A percentile compares a stretch with the other conserved stretches of the same genome.
Evolutionary conservation across 495 filamentous ascomycete species (phyloP).

Genomic region (Echria macrotheca): DNA sequence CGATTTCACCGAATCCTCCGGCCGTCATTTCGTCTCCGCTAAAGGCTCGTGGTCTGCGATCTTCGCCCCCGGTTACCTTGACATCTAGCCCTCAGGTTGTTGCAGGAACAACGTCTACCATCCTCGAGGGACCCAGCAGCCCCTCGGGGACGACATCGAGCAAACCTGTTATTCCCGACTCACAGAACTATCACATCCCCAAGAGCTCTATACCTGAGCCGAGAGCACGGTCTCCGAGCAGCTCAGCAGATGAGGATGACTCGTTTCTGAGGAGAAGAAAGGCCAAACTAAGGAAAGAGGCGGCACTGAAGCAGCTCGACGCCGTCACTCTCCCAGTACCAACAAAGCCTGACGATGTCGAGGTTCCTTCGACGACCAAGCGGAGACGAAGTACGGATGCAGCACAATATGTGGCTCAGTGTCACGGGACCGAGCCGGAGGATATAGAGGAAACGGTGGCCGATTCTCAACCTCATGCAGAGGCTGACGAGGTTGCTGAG

Average conservation of each 20-base stretch:
- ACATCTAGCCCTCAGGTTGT: conserved; percentile 34
- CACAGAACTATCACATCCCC: conserved; percentile 11
- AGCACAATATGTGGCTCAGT: conserved; percentile 19
- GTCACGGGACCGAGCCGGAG: conserved; percentile 5
- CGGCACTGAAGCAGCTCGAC: conserved; percentile 31
- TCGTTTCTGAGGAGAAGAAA: conserved; percentile 13
- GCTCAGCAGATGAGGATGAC: conserved; percentile 19
- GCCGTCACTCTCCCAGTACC: conserved; percentile 32
- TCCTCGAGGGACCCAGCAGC: conserved; percentile 13
- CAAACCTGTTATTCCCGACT: conserved; percentile 21
- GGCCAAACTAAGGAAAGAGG: conserved; percentile 29
- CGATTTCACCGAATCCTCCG: conserved; percentile 31
- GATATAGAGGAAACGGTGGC: conserved; percentile 15
- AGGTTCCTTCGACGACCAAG: conserved; percentile 36
- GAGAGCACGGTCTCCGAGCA: conserved; percentile 6
- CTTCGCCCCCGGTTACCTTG: conserved; percentile 23
- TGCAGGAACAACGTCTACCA: conserved; percentile 18
- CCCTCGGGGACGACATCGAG: conserved; percentile 13
- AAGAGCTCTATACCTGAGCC: conserved; percentile 23
- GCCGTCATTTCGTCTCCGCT: conserved; percentile 37
- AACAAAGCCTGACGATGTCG: conserved; percentile 24
- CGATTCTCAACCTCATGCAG: conserved; percentile 12
- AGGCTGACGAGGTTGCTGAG: not conserved
- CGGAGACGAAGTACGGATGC: conserved; percentile 16
- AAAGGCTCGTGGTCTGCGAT: conserved; percentile 36